Evolutionary conservation across 306 rosid species (phyloP), one percentile per base, ranked within the genome.

Genomic region (Ceratonia siliqua): DNA sequence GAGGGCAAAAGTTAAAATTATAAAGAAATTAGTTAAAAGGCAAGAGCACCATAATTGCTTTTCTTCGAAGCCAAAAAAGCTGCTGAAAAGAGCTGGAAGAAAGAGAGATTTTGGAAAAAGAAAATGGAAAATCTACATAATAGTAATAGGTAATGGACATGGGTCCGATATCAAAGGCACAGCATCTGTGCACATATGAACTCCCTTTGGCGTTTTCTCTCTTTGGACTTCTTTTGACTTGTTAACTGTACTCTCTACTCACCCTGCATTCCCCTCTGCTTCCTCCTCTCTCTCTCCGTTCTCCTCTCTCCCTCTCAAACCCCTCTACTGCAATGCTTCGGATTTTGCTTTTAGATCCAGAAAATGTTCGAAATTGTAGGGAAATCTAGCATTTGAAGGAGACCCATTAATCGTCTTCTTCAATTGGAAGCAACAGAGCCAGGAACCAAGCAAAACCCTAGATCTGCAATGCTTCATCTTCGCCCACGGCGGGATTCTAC

Each of bases 401-500:
- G 61, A 30, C 9, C 65, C 57, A 11, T 62, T 2, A 0, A 5
- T 59, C 50, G 11, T 13, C 45, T 11, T 68, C 46, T 62, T 73
- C 65, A 50, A 53, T 66, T 80, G 66, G 41, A 43, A 57, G 50
- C 30, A 18, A 18, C 36, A 2, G n/a, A 49, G 4, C 21, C 52
- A 1, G 13, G 27, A 2, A 8, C 36, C 62, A 32, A 59, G 75
- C 59, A 20, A 81, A 91, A 91, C 89, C 97, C 93, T 92, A 94
- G 99, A 94, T 94, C 99, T 85, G 84, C 83, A 32, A 87, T 91
- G 96, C 92, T 92, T 54, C 97, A 89, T 64, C 93, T 94, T 64
- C 97, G 97, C 54, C 99, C 85, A 27, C 97, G 99, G 76, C 95
- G 97, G 55, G 99, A 94, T 76, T 82, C 89, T 17, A 84, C 99